phyloP scores from a whole-genome alignment of 2,329 filamentous ascomycete species.

The Setomelanomma holmii region DNA sequence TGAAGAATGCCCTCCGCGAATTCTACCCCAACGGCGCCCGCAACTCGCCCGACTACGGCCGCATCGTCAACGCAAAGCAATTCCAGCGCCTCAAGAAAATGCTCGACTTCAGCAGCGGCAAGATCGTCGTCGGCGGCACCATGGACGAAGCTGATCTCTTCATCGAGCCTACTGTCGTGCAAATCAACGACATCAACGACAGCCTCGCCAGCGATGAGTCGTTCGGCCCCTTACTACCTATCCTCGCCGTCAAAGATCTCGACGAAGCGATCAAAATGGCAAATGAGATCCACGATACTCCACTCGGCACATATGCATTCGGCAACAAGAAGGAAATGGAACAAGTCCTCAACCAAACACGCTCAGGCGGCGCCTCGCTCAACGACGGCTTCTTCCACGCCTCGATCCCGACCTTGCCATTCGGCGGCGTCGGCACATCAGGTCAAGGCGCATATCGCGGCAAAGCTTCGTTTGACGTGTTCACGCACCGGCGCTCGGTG shows the following conservation, averaged over 20 bases:
- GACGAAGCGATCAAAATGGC: slow-evolving; percentile 85
- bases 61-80: slow-evolving; percentile 80
- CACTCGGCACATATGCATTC: slow-evolving; percentile 84
- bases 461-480: slow-evolving; percentile 73
- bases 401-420: slow-evolving; percentile 73
- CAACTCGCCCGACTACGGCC: slow-evolving; percentile 77
- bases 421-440: slow-evolving; percentile 83
- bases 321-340: slow-evolving; percentile 80
- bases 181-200: slow-evolving; percentile 77
- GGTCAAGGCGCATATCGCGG: slow-evolving; percentile 81
- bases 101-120: slow-evolving; percentile 83
- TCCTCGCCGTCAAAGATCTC: slow-evolving; percentile 79
- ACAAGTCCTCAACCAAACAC: slow-evolving; percentile 61
- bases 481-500: slow-evolving; percentile 68
- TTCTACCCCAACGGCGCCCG: slow-evolving; percentile 87
- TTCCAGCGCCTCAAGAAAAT: slow-evolving; percentile 87
- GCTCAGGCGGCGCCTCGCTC: slow-evolving; percentile 59
- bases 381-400: slow-evolving; percentile 73
- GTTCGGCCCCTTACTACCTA: slow-evolving; percentile 90
- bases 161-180: slow-evolving; percentile 92
- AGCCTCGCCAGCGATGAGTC: slow-evolving; percentile 82
- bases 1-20: slow-evolving; percentile 73
- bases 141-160: slow-evolving; percentile 81
- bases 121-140: slow-evolving; percentile 85
- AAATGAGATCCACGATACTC: slow-evolving; percentile 81